These are phyloP conservation scores for Schwanniomyces vanrijiae DNA, from an alignment of 805 yeast genomes.

Conservation along the genomic window DNA sequence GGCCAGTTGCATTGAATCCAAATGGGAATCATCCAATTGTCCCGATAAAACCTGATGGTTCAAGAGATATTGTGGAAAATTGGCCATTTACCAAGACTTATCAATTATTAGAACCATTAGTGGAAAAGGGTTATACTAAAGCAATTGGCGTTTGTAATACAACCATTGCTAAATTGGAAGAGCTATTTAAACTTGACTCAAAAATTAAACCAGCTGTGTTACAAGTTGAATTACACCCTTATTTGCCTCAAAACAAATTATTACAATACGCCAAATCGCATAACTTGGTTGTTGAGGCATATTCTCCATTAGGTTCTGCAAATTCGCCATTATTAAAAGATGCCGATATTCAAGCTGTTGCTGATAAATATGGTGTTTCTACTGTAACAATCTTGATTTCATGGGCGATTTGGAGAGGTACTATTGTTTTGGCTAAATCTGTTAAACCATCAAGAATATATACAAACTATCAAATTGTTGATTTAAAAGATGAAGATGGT, in stretches of 20 bases:
- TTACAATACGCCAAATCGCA: conserved; percentile 50
- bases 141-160: conserved; percentile 78
- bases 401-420: conserved; percentile 60
- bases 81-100: conserved; percentile 56
- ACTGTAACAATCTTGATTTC: conserved; percentile 56
- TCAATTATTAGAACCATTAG: conserved; percentile 54
- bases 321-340: conserved; percentile 38
- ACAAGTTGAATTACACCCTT: conserved; percentile 46
- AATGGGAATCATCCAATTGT: conserved; percentile 30
- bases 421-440: conserved; percentile 47
- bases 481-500: conserved; percentile 38
- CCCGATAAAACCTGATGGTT: conserved; percentile 36
- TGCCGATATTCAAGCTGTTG: conserved; percentile 41
- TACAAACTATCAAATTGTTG: conserved; percentile 34
- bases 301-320: conserved; percentile 30
- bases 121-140: conserved; percentile 50
- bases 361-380: conserved; percentile 40
- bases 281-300: conserved; percentile 24
- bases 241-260: conserved; percentile 58
- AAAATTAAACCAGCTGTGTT: conserved; percentile 48
- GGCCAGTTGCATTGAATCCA: conserved; percentile 61
- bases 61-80: conserved; percentile 28
- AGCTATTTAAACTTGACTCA: conserved; percentile 36
- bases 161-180: conserved; percentile 45
- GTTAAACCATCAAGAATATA: conserved; percentile 25